Base-by-base conservation (phyloP, 352 stramenopile genomes). In the Phytophthora hibernalis region DNA sequence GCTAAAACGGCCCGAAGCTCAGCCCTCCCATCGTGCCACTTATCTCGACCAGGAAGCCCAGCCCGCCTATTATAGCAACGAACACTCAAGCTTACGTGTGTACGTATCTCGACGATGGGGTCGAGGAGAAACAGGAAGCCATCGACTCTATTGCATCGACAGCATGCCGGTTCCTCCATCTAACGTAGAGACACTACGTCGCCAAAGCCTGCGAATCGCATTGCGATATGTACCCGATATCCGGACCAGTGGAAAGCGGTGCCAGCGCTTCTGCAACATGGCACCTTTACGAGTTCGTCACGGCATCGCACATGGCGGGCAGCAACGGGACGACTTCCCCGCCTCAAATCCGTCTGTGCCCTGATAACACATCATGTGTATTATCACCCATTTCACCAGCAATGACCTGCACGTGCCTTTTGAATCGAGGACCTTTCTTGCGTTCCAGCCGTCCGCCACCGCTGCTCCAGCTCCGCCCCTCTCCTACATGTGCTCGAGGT, bases 371-470 rank as follows among this genome's bases (percentile, higher is more conserved):
- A 56, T 72, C 49, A 57, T 49, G 31, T 24, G 42, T 11, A 22
- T 43, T 10, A 31, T 31, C 38, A 35, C 5, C 11, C 10, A n/a
- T 38, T 16, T 16, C 33, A n/a, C n/a, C n/a, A 40, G 11, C 12
- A 40, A 9, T 13, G 15, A 12, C 18, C 26, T 54, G 48, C 28
- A 40, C 35, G 18, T 63, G n/a, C 37, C 16, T 42, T 54, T 59
- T 49, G 57, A 28, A 70, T 67, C 54, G 47, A 58, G 54, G 48
- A 74, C 13, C 37, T 24, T 26, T 66, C 47, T 70, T 30, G 26
- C 43, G 16, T 64, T 51, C 52, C 60, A 70, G 65, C 38, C 48
- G 54, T 43, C 45, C 54, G 22, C 2, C 15, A n/a, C 13, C n/a
- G 13, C 11, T 20, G n/a, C 51, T 13, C 2, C 18, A 42, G 40